Conservation (phyloP, 2,329 filamentous ascomycete genomes). For the Fusarium anthophilum region DNA sequence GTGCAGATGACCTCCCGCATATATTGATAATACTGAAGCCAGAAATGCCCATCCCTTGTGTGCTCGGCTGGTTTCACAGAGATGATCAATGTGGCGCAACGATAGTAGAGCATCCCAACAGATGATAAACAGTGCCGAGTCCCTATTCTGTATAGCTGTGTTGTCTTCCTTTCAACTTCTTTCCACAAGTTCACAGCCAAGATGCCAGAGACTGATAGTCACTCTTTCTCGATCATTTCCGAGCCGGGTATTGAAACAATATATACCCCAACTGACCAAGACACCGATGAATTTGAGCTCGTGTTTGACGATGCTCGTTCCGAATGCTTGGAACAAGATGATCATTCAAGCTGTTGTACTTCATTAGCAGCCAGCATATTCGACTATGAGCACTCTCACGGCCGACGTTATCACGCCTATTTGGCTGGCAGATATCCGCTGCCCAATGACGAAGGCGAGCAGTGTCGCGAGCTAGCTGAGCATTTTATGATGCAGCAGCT, state of each 20-base stretch:
- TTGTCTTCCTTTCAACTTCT: not conserved
- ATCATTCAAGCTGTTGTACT: conserved; percentile 44
- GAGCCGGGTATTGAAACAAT: conserved; percentile 39
- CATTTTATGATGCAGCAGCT: conserved; percentile 58
- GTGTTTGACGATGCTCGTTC: conserved; percentile 37
- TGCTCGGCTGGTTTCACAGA: conserved; percentile 32
- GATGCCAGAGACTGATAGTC: conserved; percentile 40
- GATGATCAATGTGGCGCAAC: conserved; percentile 21
- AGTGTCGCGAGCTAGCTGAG: conserved; percentile 56
- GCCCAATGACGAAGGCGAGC: conserved; percentile 58
- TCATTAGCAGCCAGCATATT: conserved; percentile 48
- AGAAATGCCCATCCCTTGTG: conserved; percentile 12
- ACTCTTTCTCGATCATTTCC: conserved; percentile 46
- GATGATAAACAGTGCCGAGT: conserved; percentile 31
- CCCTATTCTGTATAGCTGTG: conserved; percentile 1
- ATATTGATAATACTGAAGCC: conserved; percentile 8
- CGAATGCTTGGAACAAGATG: conserved; percentile 36
- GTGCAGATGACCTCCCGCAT: conserved; percentile 30
- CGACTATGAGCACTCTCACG: conserved; percentile 47
- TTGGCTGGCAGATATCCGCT: conserved; percentile 56
- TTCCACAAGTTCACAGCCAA: not conserved
- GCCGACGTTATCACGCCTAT: conserved; percentile 56
- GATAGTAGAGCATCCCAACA: conserved; percentile 9
- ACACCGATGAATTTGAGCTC: conserved; percentile 45
- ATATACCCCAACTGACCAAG: conserved; percentile 41